Percentiles rank a stretch among this genome's conserved stretches.
Evolutionary conservation across 148 eudicot species (phyloP).

Genomic region (Polygonum maritimum): DNA sequence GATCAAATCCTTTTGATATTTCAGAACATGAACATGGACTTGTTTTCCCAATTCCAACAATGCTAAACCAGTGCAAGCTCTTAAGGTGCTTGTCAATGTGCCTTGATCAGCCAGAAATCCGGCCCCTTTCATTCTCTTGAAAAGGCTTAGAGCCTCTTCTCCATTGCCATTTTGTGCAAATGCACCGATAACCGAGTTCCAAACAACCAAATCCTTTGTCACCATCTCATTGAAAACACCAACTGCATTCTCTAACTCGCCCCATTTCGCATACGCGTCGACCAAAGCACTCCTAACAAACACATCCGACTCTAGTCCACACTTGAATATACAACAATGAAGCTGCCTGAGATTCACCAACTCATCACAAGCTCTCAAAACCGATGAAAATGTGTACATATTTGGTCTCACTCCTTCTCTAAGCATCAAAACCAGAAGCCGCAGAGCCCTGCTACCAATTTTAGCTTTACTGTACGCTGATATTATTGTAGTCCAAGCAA

Average conservation of each 20-base stretch:
- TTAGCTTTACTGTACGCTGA: conserved; percentile 34
- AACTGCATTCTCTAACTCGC: conserved; percentile 31
- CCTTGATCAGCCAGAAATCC: conserved; percentile 33
- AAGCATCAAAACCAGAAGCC: conserved; percentile 32
- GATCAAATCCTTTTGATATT: conserved; percentile 37
- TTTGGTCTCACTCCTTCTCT: conserved; percentile 30
- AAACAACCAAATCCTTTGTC: conserved; percentile 39
- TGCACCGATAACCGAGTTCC: conserved; percentile 48
- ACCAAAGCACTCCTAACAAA: conserved; percentile 42
- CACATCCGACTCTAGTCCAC: conserved; percentile 37
- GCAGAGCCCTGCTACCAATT: conserved; percentile 23
- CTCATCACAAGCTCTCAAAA: conserved; percentile 40
- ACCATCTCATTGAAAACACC: conserved; percentile 36
- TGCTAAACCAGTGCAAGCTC: conserved; percentile 39
- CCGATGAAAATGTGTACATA: conserved; percentile 41
- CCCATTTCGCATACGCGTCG: conserved; percentile 42
- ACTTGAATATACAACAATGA: conserved; percentile 31
- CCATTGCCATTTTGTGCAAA: conserved; percentile 43
- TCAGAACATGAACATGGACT: conserved; percentile 38
- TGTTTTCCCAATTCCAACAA: conserved; percentile 43
- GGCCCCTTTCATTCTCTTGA: conserved; percentile 33
- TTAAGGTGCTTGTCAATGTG: conserved; percentile 32
- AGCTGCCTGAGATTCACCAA: conserved; percentile 27
- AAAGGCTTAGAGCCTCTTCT: conserved; percentile 30
- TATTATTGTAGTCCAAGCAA: conserved; percentile 43